Percentiles rank a stretch among this genome's conserved stretches.
Conservation (phyloP, 2,329 filamentous ascomycete genomes). For the Penicillium sp. region DNA sequence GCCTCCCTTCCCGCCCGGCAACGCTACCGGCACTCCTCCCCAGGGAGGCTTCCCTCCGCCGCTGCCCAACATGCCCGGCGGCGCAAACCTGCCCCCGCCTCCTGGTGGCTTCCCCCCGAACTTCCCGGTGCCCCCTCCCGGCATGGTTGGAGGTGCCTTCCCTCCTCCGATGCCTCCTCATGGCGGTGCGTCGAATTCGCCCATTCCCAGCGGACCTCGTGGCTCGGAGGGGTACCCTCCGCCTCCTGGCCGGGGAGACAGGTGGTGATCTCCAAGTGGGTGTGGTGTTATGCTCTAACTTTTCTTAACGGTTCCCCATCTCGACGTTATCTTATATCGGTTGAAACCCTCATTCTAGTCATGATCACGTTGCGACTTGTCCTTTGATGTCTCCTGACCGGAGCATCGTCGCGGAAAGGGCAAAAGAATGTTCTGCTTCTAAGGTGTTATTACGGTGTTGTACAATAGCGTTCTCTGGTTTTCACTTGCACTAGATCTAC, state of each 20-base stretch:
- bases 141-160: conserved; percentile 27
- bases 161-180: conserved; percentile 40
- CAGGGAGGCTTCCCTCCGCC: conserved; percentile 35
- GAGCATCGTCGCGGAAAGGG: background rate
- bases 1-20: conserved; percentile 38
- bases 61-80: conserved; percentile 39
- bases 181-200: conserved; percentile 20
- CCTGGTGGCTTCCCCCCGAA: conserved; percentile 38
- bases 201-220: conserved; percentile 28
- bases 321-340: background rate
- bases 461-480: conserved; percentile 18
- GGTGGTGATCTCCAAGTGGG: conserved; percentile 19
- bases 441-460: conserved; percentile 13
- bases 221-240: conserved; percentile 29
- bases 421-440: background rate
- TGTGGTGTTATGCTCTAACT: conserved; percentile 6
- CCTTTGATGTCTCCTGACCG: background rate
- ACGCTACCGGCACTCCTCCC: conserved; percentile 34
- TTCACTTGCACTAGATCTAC: conserved; percentile 1
- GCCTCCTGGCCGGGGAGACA: conserved; percentile 30
- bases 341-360: conserved; percentile 3
- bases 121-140: conserved; percentile 25
- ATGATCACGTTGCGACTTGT: conserved; percentile 6
- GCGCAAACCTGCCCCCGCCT: conserved; percentile 43
- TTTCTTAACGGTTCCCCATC: conserved; percentile 2